phyloP scores from a whole-genome alignment of 1,284 basidiomycete species.

The Apiotrichum brassicae region DNA sequence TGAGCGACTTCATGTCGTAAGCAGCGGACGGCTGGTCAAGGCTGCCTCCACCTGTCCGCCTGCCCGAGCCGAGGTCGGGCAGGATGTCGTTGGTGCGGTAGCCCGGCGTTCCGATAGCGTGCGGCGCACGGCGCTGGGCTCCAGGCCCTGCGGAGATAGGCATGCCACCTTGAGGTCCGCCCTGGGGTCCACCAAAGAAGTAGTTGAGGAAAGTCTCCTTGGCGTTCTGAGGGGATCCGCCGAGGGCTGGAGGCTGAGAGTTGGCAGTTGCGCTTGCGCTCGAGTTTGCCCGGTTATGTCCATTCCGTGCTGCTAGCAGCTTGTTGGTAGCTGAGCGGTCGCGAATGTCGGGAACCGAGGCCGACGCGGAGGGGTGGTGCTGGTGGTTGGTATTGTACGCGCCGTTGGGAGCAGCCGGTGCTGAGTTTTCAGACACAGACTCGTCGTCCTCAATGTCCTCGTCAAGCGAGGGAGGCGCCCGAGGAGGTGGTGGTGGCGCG shows the following conservation, averaged over 20 bases:
- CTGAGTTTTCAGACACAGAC: constrained; percentile 38
- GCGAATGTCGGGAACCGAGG: constrained; percentile 67
- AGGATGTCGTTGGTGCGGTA: constrained; percentile 27
- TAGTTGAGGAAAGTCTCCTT: constrained; percentile 90
- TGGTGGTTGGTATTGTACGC: constrained; percentile 51
- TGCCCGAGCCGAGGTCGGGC: constrained; percentile 41
- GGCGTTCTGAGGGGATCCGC: constrained; percentile 50
- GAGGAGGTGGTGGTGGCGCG: constrained; percentile 13
- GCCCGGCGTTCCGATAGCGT: background rate
- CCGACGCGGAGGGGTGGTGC: constrained; percentile 56
- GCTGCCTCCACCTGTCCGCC: constrained; percentile 40
- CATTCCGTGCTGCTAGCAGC: constrained; percentile 18
- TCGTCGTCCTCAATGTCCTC: constrained; percentile 34
- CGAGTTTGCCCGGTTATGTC: constrained; percentile 16
- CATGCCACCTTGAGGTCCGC: constrained; percentile 14
- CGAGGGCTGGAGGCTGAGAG: constrained; percentile 19
- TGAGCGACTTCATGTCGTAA: constrained; percentile 97
- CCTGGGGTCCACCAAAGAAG: constrained; percentile 72
- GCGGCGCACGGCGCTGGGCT: background rate
- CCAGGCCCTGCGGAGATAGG: background rate
- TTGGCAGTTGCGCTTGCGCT: constrained; percentile 15
- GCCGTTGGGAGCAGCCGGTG: constrained; percentile 52
- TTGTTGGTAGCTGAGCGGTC: constrained; percentile 16
- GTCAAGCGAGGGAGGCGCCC: constrained; percentile 26
- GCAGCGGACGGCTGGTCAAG: constrained; percentile 77